Percentiles rank a stretch among this genome's conserved stretches.
These are phyloP conservation scores for Aureobasidium vineae DNA, from an alignment of 2,329 filamentous ascomycete species.

Conservation along the genomic window DNA sequence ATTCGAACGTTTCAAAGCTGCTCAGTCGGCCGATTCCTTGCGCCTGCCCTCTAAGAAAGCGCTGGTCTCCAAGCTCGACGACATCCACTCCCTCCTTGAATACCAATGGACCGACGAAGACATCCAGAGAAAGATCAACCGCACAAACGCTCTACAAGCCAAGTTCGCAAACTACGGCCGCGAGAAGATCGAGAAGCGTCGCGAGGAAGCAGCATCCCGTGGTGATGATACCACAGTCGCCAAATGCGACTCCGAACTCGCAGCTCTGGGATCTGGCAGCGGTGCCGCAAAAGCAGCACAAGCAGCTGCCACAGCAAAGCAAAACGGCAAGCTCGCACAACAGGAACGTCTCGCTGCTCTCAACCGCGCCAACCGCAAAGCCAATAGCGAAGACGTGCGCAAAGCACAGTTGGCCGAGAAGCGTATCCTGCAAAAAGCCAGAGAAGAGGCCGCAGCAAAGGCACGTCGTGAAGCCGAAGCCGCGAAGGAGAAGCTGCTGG, in stretches of 20 bases:
- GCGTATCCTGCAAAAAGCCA: conserved; percentile 40
- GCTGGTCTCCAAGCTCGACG: conserved; percentile 69
- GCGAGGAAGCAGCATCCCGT: conserved; percentile 63
- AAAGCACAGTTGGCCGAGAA: conserved; percentile 81
- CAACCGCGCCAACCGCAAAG: conserved; percentile 78
- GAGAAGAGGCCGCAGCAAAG: conserved; percentile 57
- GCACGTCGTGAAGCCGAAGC: conserved; percentile 45
- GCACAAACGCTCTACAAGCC: conserved; percentile 65
- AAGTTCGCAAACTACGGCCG: conserved; percentile 63
- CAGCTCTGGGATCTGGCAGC: conserved; percentile 63
- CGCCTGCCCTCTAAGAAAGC: conserved; percentile 70
- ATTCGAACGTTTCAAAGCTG: conserved; percentile 75
- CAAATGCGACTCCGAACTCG: conserved; percentile 51
- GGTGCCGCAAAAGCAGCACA: conserved; percentile 41
- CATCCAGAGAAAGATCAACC: conserved; percentile 73
- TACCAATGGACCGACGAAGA: conserved; percentile 81
- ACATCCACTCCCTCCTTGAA: conserved; percentile 76
- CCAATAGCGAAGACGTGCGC: conserved; percentile 86
- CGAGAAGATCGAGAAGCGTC: conserved; percentile 61
- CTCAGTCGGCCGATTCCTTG: conserved; percentile 68
- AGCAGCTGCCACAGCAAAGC: conserved; percentile 53
- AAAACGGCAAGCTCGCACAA: conserved; percentile 55
- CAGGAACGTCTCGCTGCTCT: conserved; percentile 80
- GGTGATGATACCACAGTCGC: conserved; percentile 61
- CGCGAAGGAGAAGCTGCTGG: conserved; percentile 38